Percentiles rank a stretch among this genome's conserved stretches.
These are phyloP conservation scores for Penicillium decumbens DNA, from an alignment of 2,329 filamentous ascomycete genomes.

Conservation along the genomic window DNA sequence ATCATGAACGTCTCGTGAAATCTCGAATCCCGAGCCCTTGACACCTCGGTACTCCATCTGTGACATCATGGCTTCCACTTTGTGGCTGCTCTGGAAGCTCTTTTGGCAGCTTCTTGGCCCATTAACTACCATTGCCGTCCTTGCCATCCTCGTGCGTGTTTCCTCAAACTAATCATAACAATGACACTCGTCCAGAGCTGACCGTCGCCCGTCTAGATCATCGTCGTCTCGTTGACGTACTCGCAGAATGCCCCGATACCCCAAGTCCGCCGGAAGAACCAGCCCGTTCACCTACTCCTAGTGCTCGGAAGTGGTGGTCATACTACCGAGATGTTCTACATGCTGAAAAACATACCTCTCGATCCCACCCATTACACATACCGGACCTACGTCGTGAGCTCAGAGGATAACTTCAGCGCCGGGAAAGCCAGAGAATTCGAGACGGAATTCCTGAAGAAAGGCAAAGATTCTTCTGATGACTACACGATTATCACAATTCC, in stretches of 20 bases:
- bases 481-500: conserved; percentile 66
- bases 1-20: conserved; percentile 1
- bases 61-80: conserved; percentile 20
- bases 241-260: conserved; percentile 30
- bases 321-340: conserved; percentile 87
- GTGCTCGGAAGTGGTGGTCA: conserved; percentile 92
- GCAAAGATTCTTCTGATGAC: not conserved
- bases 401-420: conserved; percentile 68
- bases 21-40: not conserved
- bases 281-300: conserved; percentile 62
- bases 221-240: conserved; percentile 24
- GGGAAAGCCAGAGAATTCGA: conserved; percentile 63
- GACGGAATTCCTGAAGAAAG: conserved; percentile 16
- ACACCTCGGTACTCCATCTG: not conserved
- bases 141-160: conserved; percentile 12
- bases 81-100: conserved; percentile 3
- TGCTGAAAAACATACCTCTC: conserved; percentile 61
- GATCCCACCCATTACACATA: conserved; percentile 51
- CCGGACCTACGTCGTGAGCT: conserved; percentile 76
- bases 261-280: conserved; percentile 27
- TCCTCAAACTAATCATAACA: not conserved
- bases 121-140: conserved; percentile 4
- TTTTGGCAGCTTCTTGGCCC: conserved; percentile 8
- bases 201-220: conserved; percentile 19
- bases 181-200: not conserved